Evolutionary conservation across 768 basidiomycete species (phyloP), one percentile per base, ranked within the genome.

Genomic region (Lactarius deliciosus): DNA sequence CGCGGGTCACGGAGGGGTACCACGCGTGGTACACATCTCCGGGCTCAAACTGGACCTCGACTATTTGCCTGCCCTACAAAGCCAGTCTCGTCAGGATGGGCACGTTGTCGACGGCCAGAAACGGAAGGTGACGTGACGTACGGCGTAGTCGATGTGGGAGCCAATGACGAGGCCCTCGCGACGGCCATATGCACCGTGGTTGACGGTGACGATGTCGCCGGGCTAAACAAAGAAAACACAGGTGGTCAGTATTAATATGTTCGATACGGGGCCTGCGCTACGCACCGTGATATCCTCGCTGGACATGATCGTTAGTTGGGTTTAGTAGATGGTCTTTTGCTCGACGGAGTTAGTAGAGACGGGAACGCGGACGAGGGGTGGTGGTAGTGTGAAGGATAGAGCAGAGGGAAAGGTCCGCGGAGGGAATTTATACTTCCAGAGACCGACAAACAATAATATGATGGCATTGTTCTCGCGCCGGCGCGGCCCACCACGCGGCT

Each of bases 151-250:
- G 64, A 83, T 72, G 78, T 90, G 86, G 40, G 89, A 83, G 47
- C 91, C 90, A 43, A 92, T 79, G 70, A 94, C 92, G 64, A 93
- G 83, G 60, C 93, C 92, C 74, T 95, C 92, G 73, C 82, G 85
- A 69, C 84, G 81, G 71, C 88, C 89, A 66, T 82, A 81, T 36
- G 76, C 61, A 45, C 85, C 85, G 73, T 90, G 83, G 72, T 86
- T 82, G 73, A 93, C 87, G 64, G 89, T 81, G 76, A 94, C 91
- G 74, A 92, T 81, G 75, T 94, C 92, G 68, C 91, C 92, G 62
- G 90, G 84, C 89, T 91, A 64, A n/a, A 7, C 7, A 15, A 25
- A n/a, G n/a, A 11, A 15, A 25, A 13, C 4, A 34, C 25, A n/a
- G 7, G 11, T 30, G 5, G n/a, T 38, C 15, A 45, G 2, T 8